Evolutionary conservation across 2,329 filamentous ascomycete species (phyloP), one percentile per base, ranked within the genome.

Genomic region (Clonostachys rosea): DNA sequence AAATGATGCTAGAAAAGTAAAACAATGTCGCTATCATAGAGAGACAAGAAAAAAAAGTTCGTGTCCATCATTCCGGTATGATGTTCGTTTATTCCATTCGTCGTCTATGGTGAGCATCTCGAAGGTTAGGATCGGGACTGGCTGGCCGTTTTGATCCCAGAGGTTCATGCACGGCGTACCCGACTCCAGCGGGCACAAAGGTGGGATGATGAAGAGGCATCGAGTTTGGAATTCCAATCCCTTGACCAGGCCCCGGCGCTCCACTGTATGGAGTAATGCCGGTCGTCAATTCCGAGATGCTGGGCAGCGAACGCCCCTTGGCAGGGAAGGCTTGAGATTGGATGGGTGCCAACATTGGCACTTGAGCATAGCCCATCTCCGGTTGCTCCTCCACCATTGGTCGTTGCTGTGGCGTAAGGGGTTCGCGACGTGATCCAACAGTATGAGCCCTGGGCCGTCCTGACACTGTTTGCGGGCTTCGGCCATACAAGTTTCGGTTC

Each of bases 201-300:
- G n/a, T 30, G n/a, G 20, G 7, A 18, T 46, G 43, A n/a, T 43
- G 43, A 10, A 30, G 24, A 30, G 24, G 24, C 24, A 30, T 30
- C 24, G 24, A 30, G 24, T 30, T 30, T 10, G 24, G 24, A 30
- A 30, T 30, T 10, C 24, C 24, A 30, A 30, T 10, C 24, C 8
- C 24, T 30, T 42, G 61, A 30, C 52, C 50, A 13, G 75, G 37
- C 39, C 58, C 54, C 3, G 55, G 52, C 5, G 77, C 76, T n/a
- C 76, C 77, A 52, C 68, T 77, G 58, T 84, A 84, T 1, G 79
- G 78, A 52, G 76, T 81, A 34, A 83, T 69, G 12, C 82, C 81
- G 0, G 81, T 84, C 3, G 82, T 85, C 55, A 86, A 71, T 58
- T 86, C 81, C 35, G 78, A 75, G 14, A 86, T 71, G 44, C 80